Conservation (phyloP, 1,284 basidiomycete genomes). For the Athelia sp. region DNA sequence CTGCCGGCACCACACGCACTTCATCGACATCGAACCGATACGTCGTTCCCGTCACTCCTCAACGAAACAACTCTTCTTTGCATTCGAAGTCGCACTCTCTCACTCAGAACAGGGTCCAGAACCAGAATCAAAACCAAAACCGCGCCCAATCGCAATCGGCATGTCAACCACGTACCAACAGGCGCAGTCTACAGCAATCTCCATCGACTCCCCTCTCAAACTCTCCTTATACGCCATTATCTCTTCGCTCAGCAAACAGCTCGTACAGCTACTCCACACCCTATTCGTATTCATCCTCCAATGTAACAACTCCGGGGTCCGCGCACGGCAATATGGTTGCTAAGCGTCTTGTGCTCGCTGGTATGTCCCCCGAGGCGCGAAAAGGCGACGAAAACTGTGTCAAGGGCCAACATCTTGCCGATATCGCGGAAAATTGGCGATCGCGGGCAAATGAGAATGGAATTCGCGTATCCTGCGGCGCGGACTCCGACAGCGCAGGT, state of each 20-base stretch:
- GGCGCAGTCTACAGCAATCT: slow-evolving; percentile 15
- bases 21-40: too few species aligned
- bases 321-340: slow-evolving; percentile 31
- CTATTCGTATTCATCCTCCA: slow-evolving; percentile 10
- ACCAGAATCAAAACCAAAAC: not conserved
- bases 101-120: not conserved
- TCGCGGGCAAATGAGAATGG: slow-evolving; percentile 66
- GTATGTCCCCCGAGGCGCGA: slow-evolving; percentile 15
- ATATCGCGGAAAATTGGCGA: slow-evolving; percentile 67
- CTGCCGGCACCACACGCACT: too few species aligned
- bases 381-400: slow-evolving; percentile 31
- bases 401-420: slow-evolving; percentile 30
- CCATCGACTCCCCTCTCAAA: slow-evolving; percentile 38
- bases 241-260: slow-evolving; percentile 6
- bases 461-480: slow-evolving; percentile 56
- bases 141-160: not conserved
- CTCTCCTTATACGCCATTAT: slow-evolving; percentile 26
- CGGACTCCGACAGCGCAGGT: slow-evolving; percentile 48
- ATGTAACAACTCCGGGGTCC: slow-evolving; percentile 54
- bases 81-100: too few species aligned
- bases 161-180: not conserved
- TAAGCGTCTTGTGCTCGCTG: slow-evolving; percentile 33
- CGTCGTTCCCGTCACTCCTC: too few species aligned
- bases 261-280: not conserved
- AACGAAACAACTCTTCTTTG: too few species aligned